Evolutionary conservation across 176 grass and related monocot genomes (phyloP), one percentile per base, ranked within the genome.

Genomic region (Raddia guianensis): DNA sequence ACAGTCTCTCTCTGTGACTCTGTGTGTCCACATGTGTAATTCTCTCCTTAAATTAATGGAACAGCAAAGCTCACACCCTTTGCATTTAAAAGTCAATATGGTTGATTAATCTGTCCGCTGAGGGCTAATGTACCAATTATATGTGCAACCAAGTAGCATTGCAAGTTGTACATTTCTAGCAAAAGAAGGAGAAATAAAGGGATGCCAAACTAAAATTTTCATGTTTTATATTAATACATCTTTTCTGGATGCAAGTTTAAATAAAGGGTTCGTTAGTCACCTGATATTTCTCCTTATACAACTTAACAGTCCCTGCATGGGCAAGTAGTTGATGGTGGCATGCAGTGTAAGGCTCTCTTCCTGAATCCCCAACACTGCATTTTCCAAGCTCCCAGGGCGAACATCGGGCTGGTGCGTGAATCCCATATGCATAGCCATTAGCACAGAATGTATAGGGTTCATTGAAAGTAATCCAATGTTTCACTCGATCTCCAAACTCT

Each of bases 391-490:
- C 44, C 88, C 84, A 80, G 0, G 88, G 27, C 0, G 90, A 89
- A 54, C 90, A 92, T 33, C 83, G 83, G 2, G 64, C 86, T 10
- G 83, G 90, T 3, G 90, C 43, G 4, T 0, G 19, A 0, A 3
- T 13, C 0, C 90, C 87, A 0, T 0, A 27, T 7, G 45, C 70
- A 3, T 89, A 92, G 0, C 84, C 87, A 0, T 0, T 0, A 0
- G 35, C 9, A 72, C 87, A 93, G 32, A 84, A 89, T 1, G 8
- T 35, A 32, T n/a, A 71, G 3, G 90, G 90, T n/a, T 92, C 90
- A 6, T 92, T 92, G 68, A 92, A 75, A 0, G 90, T 92, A 68
- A 86, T 92, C 86, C 90, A 92, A 8, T 92, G 68, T 49, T 92
- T 92, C 76, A 92, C 90, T 19, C 74, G 48, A 8, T 92, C 83